Percentiles rank a stretch among this genome's conserved stretches.
These are phyloP conservation scores for Mycena chlorophos DNA, from an alignment of 768 basidiomycete genomes.

Conservation along the genomic window DNA sequence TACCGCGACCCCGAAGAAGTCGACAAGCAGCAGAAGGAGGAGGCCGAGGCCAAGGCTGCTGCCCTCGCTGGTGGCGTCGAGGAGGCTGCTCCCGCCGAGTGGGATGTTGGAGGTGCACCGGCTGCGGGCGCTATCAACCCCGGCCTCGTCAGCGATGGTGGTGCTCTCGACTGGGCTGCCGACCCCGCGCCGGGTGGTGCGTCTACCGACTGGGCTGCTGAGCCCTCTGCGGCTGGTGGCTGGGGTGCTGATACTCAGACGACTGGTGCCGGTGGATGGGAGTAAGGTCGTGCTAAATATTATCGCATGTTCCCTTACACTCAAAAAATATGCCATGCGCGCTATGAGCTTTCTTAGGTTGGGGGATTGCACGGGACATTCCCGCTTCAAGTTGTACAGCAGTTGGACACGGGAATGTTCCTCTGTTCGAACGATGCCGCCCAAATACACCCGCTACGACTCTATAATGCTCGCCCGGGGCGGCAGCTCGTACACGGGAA, in stretches of 20 bases:
- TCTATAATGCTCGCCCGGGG: too few species aligned
- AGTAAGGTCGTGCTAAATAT: slow-evolving; percentile 15
- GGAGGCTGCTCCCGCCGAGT: slow-evolving; percentile 58
- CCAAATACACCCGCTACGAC: too few species aligned
- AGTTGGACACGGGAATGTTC: too few species aligned
- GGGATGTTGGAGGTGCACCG: slow-evolving; percentile 73
- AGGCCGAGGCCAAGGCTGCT: slow-evolving; percentile 81
- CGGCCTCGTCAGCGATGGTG: slow-evolving; percentile 64
- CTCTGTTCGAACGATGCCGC: too few species aligned
- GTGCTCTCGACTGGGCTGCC: slow-evolving; percentile 83
- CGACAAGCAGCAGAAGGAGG: slow-evolving; percentile 95
- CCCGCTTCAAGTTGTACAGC: too few species aligned
- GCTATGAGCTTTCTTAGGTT: too few species aligned
- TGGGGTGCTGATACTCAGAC: slow-evolving; percentile 45
- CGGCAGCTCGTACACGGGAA: too few species aligned
- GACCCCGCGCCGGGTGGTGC: slow-evolving; percentile 52
- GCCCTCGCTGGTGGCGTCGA: slow-evolving; percentile 54
- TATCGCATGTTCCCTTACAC: background rate
- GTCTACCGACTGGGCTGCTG: slow-evolving; percentile 89
- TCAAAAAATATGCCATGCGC: background rate
- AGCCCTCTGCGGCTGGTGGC: slow-evolving; percentile 56
- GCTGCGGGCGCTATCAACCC: slow-evolving; percentile 77
- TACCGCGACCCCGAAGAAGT: slow-evolving; percentile 99
- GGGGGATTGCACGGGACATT: too few species aligned
- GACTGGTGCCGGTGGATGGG: slow-evolving; percentile 34